Evolutionary conservation across 1,284 basidiomycete species (phyloP).

Genomic region (Sporisorium scitamineum): DNA sequence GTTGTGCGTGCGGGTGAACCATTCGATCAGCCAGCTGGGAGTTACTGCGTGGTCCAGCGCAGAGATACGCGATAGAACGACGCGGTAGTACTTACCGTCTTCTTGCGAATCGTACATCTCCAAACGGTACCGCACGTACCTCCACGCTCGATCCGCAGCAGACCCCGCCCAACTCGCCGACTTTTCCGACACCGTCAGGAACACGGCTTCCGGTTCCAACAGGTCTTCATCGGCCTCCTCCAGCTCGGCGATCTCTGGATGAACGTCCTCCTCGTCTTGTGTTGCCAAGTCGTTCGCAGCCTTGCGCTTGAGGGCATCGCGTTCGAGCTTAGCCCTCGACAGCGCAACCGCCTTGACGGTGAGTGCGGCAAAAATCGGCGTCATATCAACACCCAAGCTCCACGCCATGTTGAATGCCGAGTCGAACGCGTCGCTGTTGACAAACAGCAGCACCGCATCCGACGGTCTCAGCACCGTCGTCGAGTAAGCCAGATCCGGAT

Average conservation of each 20-base stretch:
- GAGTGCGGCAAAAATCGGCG: slow-evolving; percentile 82
- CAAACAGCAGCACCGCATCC: slow-evolving; percentile 82
- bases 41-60: slow-evolving; percentile 22
- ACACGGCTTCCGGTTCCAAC: slow-evolving; percentile 55
- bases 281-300: too few relatives aligned
- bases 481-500: slow-evolving; percentile 72
- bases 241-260: slow-evolving; percentile 48
- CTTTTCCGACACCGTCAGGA: slow-evolving; percentile 55
- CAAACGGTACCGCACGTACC: slow-evolving; percentile 84
- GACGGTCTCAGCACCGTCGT: slow-evolving; percentile 50
- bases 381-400: slow-evolving; percentile 85
- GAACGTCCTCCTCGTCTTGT: slow-evolving; percentile 32
- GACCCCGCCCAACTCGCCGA: slow-evolving; percentile 82
- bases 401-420: slow-evolving; percentile 82
- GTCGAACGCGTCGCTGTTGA: slow-evolving; percentile 83
- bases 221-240: slow-evolving; percentile 56
- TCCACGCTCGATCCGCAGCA: slow-evolving; percentile 83
- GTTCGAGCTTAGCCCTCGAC: slow-evolving; percentile 32
- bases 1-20: slow-evolving; percentile 37
- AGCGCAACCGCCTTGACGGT: slow-evolving; percentile 79
- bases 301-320: slow-evolving; percentile 16
- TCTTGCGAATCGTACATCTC: slow-evolving; percentile 78
- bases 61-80: slow-evolving; percentile 68
- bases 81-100: slow-evolving; percentile 76
- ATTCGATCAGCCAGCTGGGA: slow-evolving; percentile 39